Percentiles rank a stretch among this genome's conserved stretches.
These are phyloP conservation scores for Piper betle DNA, from an alignment of 164 flowering plant species.

Conservation along the genomic window DNA sequence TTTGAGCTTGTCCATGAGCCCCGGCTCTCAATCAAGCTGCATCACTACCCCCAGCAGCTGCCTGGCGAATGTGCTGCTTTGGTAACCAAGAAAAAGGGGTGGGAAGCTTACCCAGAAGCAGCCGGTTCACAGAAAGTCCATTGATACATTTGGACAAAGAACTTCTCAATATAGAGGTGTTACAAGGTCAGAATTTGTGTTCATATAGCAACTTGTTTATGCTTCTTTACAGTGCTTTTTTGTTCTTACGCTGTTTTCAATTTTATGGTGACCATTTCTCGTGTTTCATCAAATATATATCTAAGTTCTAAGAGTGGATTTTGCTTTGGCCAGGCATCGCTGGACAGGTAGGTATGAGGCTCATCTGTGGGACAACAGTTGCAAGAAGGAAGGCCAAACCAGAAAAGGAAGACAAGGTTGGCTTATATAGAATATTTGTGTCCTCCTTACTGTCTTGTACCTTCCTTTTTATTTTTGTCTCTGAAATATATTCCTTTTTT, in stretches of 20 bases:
- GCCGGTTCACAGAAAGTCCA: constrained; percentile 66
- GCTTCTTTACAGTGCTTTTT: background rate
- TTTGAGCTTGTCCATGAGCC: constrained; percentile 75
- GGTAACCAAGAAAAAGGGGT: constrained; percentile 56
- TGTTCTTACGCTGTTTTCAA: background rate
- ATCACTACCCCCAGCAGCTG: constrained; percentile 31
- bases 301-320: background rate
- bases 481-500: background rate
- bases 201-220: background rate
- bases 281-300: background rate
- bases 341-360: constrained; percentile 97
- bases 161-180: constrained; percentile 87
- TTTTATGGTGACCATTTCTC: background rate
- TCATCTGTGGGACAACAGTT: constrained; percentile 90
- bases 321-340: constrained; percentile 47
- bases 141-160: constrained; percentile 82
- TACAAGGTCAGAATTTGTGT: constrained; percentile 30
- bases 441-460: background rate
- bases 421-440: constrained; percentile 3
- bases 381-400: constrained; percentile 89
- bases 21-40: constrained; percentile 71
- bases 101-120: constrained; percentile 44
- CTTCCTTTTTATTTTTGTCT: background rate
- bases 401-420: constrained; percentile 96
- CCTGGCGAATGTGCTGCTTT: constrained; percentile 23